Base-by-base conservation (phyloP, 257 asterid species). In the Craterostigma plantagineum region DNA sequence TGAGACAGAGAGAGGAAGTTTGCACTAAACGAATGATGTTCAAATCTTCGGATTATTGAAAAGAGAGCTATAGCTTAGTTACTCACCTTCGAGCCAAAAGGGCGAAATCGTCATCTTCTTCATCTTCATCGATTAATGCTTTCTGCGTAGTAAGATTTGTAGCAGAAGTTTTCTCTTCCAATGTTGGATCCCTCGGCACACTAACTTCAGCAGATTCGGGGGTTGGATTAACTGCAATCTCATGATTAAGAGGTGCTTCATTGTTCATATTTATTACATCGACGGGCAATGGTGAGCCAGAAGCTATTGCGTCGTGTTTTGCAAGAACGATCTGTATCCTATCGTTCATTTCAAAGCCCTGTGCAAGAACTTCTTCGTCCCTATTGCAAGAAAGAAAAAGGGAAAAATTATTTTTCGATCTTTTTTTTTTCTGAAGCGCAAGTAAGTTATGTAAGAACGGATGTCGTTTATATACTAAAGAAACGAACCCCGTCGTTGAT, bases 81-180 rank as follows among this genome's bases (percentile, higher is more conserved):
- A 52, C 43, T n/a, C 33, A 79, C 99, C 99, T 90, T 64, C 92
- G 76, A 56, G 96, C 96, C 40, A 90, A 73, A 66, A 43, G 83
- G 9, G 95, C 87, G 48, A 90, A 90, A 65, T 90, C 98, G 13
- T 90, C 99, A 57, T 90, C 98, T 69, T 83, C 92, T 49, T 80
- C 93, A 52, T 73, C 92, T 55, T 73, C 92, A 27, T 67, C 77
- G 37, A 45, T 43, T 47, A 48, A 57, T 42, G 43, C 54, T 16
- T 37, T 45, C 3, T 54, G 63, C 35, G 59, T 54, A n/a, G n/a
- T n/a, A n/a, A n/a, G n/a, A n/a, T n/a, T n/a, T n/a, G n/a, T n/a
- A 3, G 69, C 60, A 45, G 82, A 47, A 63, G 71, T 72, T 43
- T 54, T 16, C 1, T 10, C 44, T 3, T 12, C 39, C 11, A 11